Conservation (phyloP, 1,139 yeast species). For the Suhomyces chickasaworum region DNA sequence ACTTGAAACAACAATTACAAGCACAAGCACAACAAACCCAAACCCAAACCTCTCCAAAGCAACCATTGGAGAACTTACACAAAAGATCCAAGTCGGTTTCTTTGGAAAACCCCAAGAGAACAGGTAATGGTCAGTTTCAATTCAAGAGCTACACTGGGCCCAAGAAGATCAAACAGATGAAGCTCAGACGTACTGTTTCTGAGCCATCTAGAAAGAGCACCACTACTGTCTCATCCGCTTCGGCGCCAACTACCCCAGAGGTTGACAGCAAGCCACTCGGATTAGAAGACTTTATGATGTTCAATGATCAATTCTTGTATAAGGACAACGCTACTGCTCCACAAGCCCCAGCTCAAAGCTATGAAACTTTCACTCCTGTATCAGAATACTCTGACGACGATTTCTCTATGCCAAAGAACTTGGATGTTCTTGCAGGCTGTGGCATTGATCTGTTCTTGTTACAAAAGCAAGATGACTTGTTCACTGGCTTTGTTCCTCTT, state of each 20-base stretch:
- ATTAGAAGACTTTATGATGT: slow-evolving; percentile 37
- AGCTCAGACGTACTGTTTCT: slow-evolving; percentile 27
- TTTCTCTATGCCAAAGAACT: slow-evolving; percentile 14
- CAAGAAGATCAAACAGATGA: slow-evolving; percentile 25
- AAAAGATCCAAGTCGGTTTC: slow-evolving; percentile 31
- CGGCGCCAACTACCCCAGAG: slow-evolving; percentile 13
- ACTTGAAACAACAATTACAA: slow-evolving; percentile 27
- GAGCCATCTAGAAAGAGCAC: slow-evolving; percentile 21
- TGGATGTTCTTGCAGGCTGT: slow-evolving; percentile 19
- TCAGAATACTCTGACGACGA: slow-evolving; percentile 30
- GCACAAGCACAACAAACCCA: slow-evolving; percentile 15
- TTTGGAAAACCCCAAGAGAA: slow-evolving; percentile 25
- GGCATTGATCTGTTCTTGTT: slow-evolving; percentile 29
- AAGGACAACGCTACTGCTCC: slow-evolving; percentile 12
- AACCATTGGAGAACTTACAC: slow-evolving; percentile 17
- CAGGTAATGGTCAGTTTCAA: slow-evolving; percentile 34
- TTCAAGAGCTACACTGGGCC: slow-evolving; percentile 45
- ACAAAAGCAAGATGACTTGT: slow-evolving; percentile 33
- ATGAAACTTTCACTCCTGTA: slow-evolving; percentile 24
- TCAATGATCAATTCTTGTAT: slow-evolving; percentile 23
- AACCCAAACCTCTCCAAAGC: slow-evolving; percentile 6
- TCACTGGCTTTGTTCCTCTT: slow-evolving; percentile 33
- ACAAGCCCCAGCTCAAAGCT: slow-evolving; percentile 3
- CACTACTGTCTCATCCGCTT: slow-evolving; percentile 9
- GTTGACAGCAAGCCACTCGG: slow-evolving; percentile 20